phyloP scores from a whole-genome alignment of 2,329 filamentous ascomycete genomes.

The Elsinoe perseae region DNA sequence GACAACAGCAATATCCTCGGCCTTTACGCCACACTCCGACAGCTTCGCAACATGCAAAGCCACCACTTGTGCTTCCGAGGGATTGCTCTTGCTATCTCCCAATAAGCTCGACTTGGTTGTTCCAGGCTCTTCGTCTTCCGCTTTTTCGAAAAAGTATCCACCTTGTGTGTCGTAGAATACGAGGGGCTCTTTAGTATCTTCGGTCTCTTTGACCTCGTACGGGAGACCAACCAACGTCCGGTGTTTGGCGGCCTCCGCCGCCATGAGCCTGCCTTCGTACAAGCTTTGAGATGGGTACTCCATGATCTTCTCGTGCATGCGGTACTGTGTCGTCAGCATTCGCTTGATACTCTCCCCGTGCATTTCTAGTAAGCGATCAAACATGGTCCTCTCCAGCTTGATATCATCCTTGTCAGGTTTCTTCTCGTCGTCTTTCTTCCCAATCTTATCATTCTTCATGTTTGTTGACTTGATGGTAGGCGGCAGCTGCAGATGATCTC shows the following conservation, averaged over 20 bases:
- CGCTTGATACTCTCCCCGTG: slow-evolving; percentile 80
- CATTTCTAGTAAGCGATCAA: slow-evolving; percentile 75
- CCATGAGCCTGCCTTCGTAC: slow-evolving; percentile 74
- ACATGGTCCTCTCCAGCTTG: slow-evolving; percentile 76
- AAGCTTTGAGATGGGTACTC: slow-evolving; percentile 82
- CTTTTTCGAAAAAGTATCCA: slow-evolving; percentile 77
- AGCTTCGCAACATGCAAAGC: slow-evolving; percentile 67
- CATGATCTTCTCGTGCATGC: slow-evolving; percentile 97
- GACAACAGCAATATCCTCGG: slow-evolving; percentile 83
- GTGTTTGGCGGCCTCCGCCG: slow-evolving; percentile 67
- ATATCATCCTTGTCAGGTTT: slow-evolving; percentile 30
- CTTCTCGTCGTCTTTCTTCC: slow-evolving; percentile 39
- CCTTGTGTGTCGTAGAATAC: slow-evolving; percentile 97
- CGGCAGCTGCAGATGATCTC: slow-evolving; percentile 88
- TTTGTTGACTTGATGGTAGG: slow-evolving; percentile 82
- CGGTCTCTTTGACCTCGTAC: slow-evolving; percentile 68
- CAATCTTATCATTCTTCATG: slow-evolving; percentile 32
- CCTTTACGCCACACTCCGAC: slow-evolving; percentile 67
- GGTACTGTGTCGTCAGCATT: slow-evolving; percentile 95
- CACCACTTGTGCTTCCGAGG: slow-evolving; percentile 78
- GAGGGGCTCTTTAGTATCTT: slow-evolving; percentile 79
- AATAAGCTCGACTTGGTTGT: slow-evolving; percentile 60
- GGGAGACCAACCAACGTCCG: slow-evolving; percentile 69
- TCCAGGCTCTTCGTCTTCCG: slow-evolving; percentile 60
- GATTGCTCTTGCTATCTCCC: slow-evolving; percentile 81